Percentiles rank a stretch among this genome's conserved stretches.
phyloP scores from a whole-genome alignment of 2,329 filamentous ascomycete species.

The Aspergillus unguis region DNA sequence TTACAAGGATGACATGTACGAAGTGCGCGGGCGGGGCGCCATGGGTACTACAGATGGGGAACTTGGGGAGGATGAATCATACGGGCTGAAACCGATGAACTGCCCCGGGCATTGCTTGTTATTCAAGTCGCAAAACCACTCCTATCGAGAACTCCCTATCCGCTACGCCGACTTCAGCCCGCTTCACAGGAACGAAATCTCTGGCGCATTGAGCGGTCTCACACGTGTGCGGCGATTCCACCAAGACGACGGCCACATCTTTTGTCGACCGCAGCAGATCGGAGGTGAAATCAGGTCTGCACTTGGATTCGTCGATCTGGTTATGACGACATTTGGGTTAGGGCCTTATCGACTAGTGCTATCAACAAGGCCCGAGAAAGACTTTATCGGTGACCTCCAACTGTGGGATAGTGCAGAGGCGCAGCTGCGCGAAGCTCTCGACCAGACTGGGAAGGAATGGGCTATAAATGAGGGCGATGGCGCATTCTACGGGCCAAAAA shows the following conservation, averaged over 20 bases:
- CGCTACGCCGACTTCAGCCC: conserved; percentile 85
- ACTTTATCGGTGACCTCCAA: conserved; percentile 71
- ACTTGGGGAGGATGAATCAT: conserved; percentile 63
- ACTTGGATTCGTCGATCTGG: conserved; percentile 68
- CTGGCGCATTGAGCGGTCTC: conserved; percentile 74
- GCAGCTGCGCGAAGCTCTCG: conserved; percentile 63
- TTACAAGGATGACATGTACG: conserved; percentile 90
- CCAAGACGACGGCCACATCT: conserved; percentile 89
- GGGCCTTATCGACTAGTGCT: conserved; percentile 72
- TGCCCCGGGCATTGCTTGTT: conserved; percentile 85
- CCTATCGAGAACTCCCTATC: conserved; percentile 76
- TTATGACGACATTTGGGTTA: conserved; percentile 67
- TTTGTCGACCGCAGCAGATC: conserved; percentile 75
- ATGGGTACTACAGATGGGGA: conserved; percentile 45
- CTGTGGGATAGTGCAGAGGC: conserved; percentile 67
- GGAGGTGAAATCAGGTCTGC: conserved; percentile 69
- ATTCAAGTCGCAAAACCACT: conserved; percentile 69
- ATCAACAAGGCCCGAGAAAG: conserved; percentile 72
- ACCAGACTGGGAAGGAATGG: conserved; percentile 66
- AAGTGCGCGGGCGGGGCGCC: conserved; percentile 59
- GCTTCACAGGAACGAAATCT: conserved; percentile 81
- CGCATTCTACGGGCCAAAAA: conserved; percentile 89
- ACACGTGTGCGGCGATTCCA: conserved; percentile 84
- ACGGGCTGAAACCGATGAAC: conserved; percentile 89
- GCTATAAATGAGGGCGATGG: conserved; percentile 75